Evolutionary conservation across 257 asterid species (phyloP), one percentile per base, ranked within the genome.

Genomic region (Nicotiana noctiflora): DNA sequence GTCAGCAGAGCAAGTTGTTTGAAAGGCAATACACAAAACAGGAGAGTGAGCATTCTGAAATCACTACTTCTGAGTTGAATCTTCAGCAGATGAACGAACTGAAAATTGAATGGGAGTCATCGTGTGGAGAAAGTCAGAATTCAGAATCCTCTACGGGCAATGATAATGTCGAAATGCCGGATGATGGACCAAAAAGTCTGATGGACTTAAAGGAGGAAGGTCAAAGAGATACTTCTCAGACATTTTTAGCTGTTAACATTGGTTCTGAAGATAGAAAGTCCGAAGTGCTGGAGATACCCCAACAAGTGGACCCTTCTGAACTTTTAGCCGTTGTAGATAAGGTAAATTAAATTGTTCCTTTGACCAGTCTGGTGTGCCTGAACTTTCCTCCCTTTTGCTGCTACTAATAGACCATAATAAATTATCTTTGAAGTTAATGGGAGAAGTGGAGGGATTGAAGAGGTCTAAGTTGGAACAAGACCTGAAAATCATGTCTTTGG

Each of bases 361-460:
- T n/a, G 19, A 12, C 53, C 62, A 21, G 59, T 70, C 68, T 56
- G n/a, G 27, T 27, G 56, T 37, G 18, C 44, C 29, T 80, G 44
- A 78, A 34, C 81, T 27, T 59, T 49, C 29, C 55, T 59, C 75
- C 59, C 76, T 72, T 76, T 63, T 46, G 76, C 25, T 76, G 60
- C 77, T 61, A 10, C 81, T 76, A 52, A 40, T 57, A 63, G 40
- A 57, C 19, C 62, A n/a, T 79, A 79, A 56, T 60, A 46, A 12
- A 27, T 53, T 52, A 60, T 62, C 67, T 56, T 74, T 84, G 86
- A 85, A 92, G 97, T 81, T 90, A 75, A 81, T 83, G 46, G 79
- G 29, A 82, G 92, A 89, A 80, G 60, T 89, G 65, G 87, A 80
- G 65, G 84, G 68, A 78, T 75, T 90, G 87, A 90, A 89, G 89